phyloP scores from a whole-genome alignment of 1,284 basidiomycete genomes.

The Sphaerobolus stellatus region DNA sequence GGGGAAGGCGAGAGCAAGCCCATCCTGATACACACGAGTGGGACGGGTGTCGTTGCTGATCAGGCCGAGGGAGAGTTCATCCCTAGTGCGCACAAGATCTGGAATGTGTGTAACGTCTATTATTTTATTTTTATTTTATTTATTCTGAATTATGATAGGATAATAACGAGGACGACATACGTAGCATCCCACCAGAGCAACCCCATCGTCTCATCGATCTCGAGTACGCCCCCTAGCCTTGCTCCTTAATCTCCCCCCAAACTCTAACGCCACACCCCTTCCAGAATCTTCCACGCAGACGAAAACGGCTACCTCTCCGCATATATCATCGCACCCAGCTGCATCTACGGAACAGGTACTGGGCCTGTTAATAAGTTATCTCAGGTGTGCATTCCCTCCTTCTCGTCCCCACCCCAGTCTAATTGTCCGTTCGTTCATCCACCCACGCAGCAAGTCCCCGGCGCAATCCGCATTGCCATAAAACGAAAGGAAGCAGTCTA shows the following conservation, averaged over 20 bases:
- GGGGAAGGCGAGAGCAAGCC: slow-evolving; percentile 8
- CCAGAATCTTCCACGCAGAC: slow-evolving; percentile 20
- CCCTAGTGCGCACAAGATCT: slow-evolving; percentile 16
- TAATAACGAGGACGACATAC: slow-evolving; percentile 16
- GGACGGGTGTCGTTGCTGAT: slow-evolving; percentile 18
- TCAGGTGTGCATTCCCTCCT: background rate
- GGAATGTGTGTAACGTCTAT: slow-evolving; percentile 17
- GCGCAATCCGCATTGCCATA: slow-evolving; percentile 12
- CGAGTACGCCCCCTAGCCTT: slow-evolving; percentile 11
- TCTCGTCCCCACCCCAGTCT: background rate
- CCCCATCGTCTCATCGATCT: slow-evolving; percentile 18
- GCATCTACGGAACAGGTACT: slow-evolving; percentile 15
- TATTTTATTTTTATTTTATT: background rate
- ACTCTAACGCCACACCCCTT: background rate
- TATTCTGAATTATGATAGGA: slow-evolving; percentile 9
- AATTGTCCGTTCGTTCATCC: background rate
- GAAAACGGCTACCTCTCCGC: slow-evolving; percentile 18
- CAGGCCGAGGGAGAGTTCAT: slow-evolving; percentile 16
- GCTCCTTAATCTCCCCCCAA: background rate
- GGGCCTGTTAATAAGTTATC: slow-evolving; percentile 16
- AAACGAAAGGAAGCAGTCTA: slow-evolving; percentile 15
- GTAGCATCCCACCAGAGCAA: slow-evolving; percentile 12
- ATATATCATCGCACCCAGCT: slow-evolving; percentile 18
- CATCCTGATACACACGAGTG: slow-evolving; percentile 23
- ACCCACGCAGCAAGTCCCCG: slow-evolving; percentile 15